Evolutionary conservation across 768 basidiomycete species (phyloP).

Genomic region (Boletus bicolor): DNA sequence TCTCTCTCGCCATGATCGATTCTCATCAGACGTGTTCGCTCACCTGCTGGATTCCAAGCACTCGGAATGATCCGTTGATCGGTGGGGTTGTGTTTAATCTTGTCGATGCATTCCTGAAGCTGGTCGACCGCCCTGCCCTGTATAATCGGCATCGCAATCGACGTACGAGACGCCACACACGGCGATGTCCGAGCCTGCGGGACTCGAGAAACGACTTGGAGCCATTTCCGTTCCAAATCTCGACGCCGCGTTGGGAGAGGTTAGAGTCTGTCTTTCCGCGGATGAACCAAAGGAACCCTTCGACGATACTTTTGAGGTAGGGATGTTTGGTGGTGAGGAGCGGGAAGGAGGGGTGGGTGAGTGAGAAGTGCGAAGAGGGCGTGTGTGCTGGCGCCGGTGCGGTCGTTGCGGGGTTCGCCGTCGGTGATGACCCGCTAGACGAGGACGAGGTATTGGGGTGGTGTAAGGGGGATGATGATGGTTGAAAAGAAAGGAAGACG

Average conservation of each 20-base stretch:
- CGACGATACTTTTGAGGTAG: slow-evolving; percentile 85
- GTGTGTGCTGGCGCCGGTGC: slow-evolving; percentile 92
- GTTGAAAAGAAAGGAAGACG: background rate
- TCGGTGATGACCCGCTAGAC: slow-evolving; percentile 70
- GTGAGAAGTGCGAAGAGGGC: slow-evolving; percentile 94
- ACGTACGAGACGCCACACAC: slow-evolving; percentile 85
- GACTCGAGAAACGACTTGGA: slow-evolving; percentile 82
- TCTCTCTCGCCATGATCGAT: too few species aligned
- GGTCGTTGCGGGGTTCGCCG: slow-evolving; percentile 80
- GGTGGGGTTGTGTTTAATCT: slow-evolving; percentile 90
- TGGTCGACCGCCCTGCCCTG: slow-evolving; percentile 91
- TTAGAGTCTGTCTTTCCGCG: slow-evolving; percentile 79
- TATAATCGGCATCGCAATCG: slow-evolving; percentile 73
- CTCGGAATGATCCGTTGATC: slow-evolving; percentile 92
- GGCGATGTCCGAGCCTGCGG: slow-evolving; percentile 76
- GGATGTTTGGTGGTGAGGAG: slow-evolving; percentile 95
- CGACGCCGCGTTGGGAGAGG: slow-evolving; percentile 78
- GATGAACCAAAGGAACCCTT: slow-evolving; percentile 95
- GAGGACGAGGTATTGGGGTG: slow-evolving; percentile 79
- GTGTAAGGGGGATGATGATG: slow-evolving; percentile 2
- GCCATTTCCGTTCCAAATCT: slow-evolving; percentile 98
- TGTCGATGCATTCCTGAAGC: slow-evolving; percentile 79
- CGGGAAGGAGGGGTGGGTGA: slow-evolving; percentile 71
- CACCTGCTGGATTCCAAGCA: slow-evolving; percentile 98
- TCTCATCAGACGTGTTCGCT: slow-evolving; percentile 9